phyloP scores from a whole-genome alignment of 2,329 filamentous ascomycete species.

The Coniochaeta sp. region DNA sequence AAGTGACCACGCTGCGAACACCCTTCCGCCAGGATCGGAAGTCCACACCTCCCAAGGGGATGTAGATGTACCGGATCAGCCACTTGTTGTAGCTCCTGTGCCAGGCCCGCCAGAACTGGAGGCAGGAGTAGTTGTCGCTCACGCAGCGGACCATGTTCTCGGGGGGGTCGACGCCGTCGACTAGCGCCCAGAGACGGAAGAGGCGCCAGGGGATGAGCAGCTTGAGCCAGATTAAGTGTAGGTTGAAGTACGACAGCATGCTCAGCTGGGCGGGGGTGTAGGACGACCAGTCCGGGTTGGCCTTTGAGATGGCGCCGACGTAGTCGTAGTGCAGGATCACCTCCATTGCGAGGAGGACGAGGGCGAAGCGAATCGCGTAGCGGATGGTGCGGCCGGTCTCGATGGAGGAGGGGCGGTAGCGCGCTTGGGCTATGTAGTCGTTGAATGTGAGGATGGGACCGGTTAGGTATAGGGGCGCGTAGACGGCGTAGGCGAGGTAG shows the following conservation, averaged over 20 bases:
- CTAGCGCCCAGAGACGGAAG: slow-evolving; percentile 90
- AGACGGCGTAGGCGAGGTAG: slow-evolving; percentile 83
- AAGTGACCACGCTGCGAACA: slow-evolving; percentile 63
- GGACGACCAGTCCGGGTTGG: slow-evolving; percentile 67
- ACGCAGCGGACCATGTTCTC: slow-evolving; percentile 99
- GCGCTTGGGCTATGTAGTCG: slow-evolving; percentile 85
- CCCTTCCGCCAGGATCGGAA: slow-evolving; percentile 37
- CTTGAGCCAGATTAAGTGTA: slow-evolving; percentile 97
- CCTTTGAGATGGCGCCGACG: slow-evolving; percentile 83
- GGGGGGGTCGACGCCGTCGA: slow-evolving; percentile 88
- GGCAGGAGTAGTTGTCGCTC: slow-evolving; percentile 85
- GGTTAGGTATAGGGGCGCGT: slow-evolving; percentile 86
- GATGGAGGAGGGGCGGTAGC: slow-evolving; percentile 66
- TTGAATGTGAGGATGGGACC: slow-evolving; percentile 97
- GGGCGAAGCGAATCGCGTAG: slow-evolving; percentile 75
- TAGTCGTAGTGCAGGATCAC: slow-evolving; percentile 88
- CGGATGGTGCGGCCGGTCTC: slow-evolving; percentile 63
- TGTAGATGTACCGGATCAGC: slow-evolving; percentile 88
- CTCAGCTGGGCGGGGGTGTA: slow-evolving; percentile 85
- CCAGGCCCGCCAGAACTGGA: slow-evolving; percentile 94
- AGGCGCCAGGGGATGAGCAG: slow-evolving; percentile 95
- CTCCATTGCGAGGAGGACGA: slow-evolving; percentile 84
- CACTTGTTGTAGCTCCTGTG: slow-evolving; percentile 93
- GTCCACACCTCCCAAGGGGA: slow-evolving; percentile 73
- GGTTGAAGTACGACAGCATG: slow-evolving; percentile 90